A percentile compares a stretch with the other conserved stretches of the same genome.
These are phyloP conservation scores for Dalbergia cultrata DNA, from an alignment of 306 rosid species.

Conservation along the genomic window DNA sequence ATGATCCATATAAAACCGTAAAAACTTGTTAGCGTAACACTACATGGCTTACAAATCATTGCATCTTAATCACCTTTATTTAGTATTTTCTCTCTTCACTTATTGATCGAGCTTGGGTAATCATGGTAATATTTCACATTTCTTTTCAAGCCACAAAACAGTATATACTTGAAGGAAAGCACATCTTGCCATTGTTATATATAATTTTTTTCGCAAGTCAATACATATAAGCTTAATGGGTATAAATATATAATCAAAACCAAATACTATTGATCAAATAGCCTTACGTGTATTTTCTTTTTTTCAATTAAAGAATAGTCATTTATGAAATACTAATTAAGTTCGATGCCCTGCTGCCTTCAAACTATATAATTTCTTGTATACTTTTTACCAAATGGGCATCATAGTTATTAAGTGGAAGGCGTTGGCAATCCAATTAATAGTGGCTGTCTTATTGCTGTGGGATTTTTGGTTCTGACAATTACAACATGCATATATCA, in stretches of 20 bases:
- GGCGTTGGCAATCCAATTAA: conserved; percentile 38
- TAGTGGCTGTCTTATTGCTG: conserved; percentile 10
- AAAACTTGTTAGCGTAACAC: not conserved
- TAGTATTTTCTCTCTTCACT: not conserved
- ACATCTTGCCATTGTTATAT: not conserved
- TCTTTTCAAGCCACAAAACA: not conserved
- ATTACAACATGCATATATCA: conserved; percentile 42
- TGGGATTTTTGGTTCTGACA: conserved; percentile 36
- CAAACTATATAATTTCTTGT: too few relatives aligned
- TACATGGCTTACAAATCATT: not conserved
- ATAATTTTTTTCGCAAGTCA: too few relatives aligned
- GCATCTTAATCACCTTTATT: not conserved
- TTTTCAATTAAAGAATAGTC: too few relatives aligned
- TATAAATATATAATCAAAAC: too few relatives aligned
- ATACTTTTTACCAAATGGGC: not conserved
- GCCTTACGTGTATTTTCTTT: too few relatives aligned
- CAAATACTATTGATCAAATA: too few relatives aligned
- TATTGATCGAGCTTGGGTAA: not conserved
- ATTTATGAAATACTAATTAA: too few relatives aligned
- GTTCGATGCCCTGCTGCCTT: not conserved
- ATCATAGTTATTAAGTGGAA: not conserved
- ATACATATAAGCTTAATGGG: too few relatives aligned
- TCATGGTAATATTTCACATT: not conserved
- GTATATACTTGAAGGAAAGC: not conserved
- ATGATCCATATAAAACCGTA: too few relatives aligned